Evolutionary conservation across 176 grass and related monocot species (phyloP).

Genomic region (Saccharum spontaneum): DNA sequence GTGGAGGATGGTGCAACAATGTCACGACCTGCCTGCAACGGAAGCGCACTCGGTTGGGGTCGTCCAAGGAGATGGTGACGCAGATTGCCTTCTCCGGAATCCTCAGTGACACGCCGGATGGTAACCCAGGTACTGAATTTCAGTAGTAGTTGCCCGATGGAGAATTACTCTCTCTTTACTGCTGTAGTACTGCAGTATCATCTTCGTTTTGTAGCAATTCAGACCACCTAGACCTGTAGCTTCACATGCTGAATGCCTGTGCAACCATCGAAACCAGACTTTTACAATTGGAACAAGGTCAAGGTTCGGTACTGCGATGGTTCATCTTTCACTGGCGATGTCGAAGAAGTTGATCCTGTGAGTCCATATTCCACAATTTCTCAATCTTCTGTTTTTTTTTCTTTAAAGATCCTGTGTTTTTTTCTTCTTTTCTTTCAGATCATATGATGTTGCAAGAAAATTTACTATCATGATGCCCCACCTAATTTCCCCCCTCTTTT

Average conservation of each 20-base stretch:
- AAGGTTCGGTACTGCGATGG: constrained; percentile 87
- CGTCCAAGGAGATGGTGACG: constrained; percentile 76
- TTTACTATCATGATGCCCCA: not conserved
- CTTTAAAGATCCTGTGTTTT: too few relatives aligned
- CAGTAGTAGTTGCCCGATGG: not conserved
- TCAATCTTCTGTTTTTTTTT: not conserved
- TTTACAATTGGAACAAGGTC: constrained; percentile 95
- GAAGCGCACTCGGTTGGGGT: constrained; percentile 62
- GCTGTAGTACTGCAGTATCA: not conserved
- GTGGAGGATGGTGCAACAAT: constrained; percentile 92
- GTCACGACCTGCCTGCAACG: constrained; percentile 64
- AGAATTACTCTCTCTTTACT: not conserved
- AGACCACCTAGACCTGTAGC: not conserved
- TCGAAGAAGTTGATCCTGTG: constrained; percentile 67
- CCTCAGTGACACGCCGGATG: constrained; percentile 50
- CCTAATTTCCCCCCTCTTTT: not conserved
- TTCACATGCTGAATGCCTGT: constrained; percentile 4
- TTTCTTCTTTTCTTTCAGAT: not conserved
- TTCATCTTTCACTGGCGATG: constrained; percentile 81
- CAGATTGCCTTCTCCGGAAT: constrained; percentile 85
- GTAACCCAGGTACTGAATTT: constrained; percentile 66
- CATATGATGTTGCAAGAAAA: not conserved
- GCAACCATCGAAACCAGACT: constrained; percentile 59
- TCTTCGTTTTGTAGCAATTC: constrained; percentile 1
- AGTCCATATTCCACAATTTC: constrained; percentile 19